Evolutionary conservation across 768 basidiomycete species (phyloP), one percentile per base, ranked within the genome.

Genomic region (Kwoniella sp.): DNA sequence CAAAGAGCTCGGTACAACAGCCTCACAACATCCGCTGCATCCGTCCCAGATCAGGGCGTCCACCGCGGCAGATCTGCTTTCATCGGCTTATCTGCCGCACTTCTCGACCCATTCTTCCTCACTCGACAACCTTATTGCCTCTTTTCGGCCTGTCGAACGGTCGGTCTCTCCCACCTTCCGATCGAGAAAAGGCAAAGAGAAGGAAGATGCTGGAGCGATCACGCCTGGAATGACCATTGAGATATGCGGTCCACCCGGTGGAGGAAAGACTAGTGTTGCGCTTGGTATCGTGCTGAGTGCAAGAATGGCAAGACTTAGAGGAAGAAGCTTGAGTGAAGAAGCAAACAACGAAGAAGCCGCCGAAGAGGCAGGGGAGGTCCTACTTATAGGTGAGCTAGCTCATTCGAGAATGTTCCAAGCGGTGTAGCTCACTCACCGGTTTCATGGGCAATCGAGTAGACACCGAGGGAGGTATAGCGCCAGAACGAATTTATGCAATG

Each of bases 231-330:
- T 73, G 71, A 58, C 68, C 1, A 31, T 79, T 2, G 78, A 79
- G 62, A 59, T 81, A 20, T 68, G 75, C n/a, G 70, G 73, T 20
- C 78, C 79, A 25, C 79, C 79, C 0, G 79, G 79, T 5, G 63
- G 67, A 20, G 79, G 79, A 1, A 81, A 81, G 62, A 78, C 78
- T 13, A 17, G 65, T 7, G 12, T 79, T 23, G 64, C 66, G 12
- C 17, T 78, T 4, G 69, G 55, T 1, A 51, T 77, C 20, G 71
- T 65, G 4, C 31, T 78, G 38, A 71, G 63, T 59, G 78, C 74
- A 2, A 62, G 76, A 30, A 48, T 71, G 63, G 56, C 63, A 25
- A 41, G 17, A 12, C 23, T 55, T 3, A 45, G 41, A 9, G 41
- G 41, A 4, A 17, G 41, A 45, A 20, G 15, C 4, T 45, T 17